Base-by-base conservation (phyloP, 1,139 yeast genomes). In the Debaryomyces sp. region DNA sequence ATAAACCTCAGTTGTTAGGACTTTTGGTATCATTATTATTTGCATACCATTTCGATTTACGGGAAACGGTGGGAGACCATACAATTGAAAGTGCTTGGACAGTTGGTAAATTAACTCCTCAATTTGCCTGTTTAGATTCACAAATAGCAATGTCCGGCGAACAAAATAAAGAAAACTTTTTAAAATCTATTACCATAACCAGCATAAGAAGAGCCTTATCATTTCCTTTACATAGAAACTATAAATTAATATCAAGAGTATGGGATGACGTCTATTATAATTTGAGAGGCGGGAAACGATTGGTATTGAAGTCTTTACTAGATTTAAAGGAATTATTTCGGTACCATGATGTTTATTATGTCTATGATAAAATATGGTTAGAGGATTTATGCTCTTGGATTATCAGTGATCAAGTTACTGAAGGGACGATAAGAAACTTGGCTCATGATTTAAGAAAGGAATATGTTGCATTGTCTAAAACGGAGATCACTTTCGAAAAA, bases 1-100 rank as follows among this genome's bases (percentile, higher is more conserved):
- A 82, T 52, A 63, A 61, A 48, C 58, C 60, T 6, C 76, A 80
- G 18, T 62, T 82, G 2, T 84, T 89, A 56, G 70, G 85, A 29
- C 75, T 88, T 1, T 65, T 92, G 0, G 62, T 89, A 0, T 82
- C 89, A 18, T 54, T 91, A 1, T 59, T 94, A 18, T 94, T 88
- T 66, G 84, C 89, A 0, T 87, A 83, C 58, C 79, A 81, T 49
- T 91, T 85, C 61, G 98, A 94, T 53, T 64, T 78, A 44, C 71
- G 97, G 35, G 88, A 87, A 46, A 87, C 84, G 26, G 81, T 77
- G 59, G 96, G 96, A 8, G 96, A 88, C 21, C 82, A 84, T 46
- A 89, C 84, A 18, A 84, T 87, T 8, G 99, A 94, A 66, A 87
- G 96, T 52, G 91, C 96, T 0, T 94, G 98, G 99, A 86, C 95